Base-by-base conservation (phyloP, 1,284 basidiomycete genomes). In the Boletus calvinii region DNA sequence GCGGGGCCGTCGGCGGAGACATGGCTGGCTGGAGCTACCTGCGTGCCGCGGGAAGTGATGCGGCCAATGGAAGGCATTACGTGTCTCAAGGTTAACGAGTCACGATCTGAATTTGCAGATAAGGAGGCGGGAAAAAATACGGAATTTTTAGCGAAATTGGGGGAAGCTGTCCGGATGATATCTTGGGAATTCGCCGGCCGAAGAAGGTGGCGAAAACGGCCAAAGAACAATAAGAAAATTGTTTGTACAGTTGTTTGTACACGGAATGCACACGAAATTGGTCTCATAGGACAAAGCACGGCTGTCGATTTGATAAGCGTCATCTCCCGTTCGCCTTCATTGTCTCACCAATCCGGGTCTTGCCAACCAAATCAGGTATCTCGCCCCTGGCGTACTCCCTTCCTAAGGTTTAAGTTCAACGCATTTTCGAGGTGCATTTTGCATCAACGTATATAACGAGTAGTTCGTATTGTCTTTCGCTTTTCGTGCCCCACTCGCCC, bases 401-500 rank as follows among this genome's bases (percentile, higher is more conserved):
- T 51, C 45, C 1, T 53, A 64, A 54, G 58, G 51, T 60, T 70
- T 65, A 68, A 22, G 68, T 70, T 70, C 59, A 38, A 43, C 55
- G 58, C 60, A 59, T 48, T 63, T 58, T 59, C 56, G 48, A 50
- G 18, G 20, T 42, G 32, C 51, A 58, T 60, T 61, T 60, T 58
- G 63, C 60, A 59, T 53, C 61, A 65, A 59, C 65, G 74, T 85
- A 85, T 85, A 85, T 81, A 84, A 77, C 75, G 70, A 71, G 71
- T 71, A 63, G 63, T 62, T 46, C 69, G 77, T 79, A 79, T 80
- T 84, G 81, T 84, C 72, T 62, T 76, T 72, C 72, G 69, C 65
- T 73, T 77, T 77, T 76, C 73, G 78, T 79, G 77, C 76, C 78
- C 78, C 79, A 74, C 76, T 72, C 71, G 72, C 74, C 70, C 77